Conservation (phyloP, 2,329 filamentous ascomycete species). For the Colletotrichum echinochloae region DNA sequence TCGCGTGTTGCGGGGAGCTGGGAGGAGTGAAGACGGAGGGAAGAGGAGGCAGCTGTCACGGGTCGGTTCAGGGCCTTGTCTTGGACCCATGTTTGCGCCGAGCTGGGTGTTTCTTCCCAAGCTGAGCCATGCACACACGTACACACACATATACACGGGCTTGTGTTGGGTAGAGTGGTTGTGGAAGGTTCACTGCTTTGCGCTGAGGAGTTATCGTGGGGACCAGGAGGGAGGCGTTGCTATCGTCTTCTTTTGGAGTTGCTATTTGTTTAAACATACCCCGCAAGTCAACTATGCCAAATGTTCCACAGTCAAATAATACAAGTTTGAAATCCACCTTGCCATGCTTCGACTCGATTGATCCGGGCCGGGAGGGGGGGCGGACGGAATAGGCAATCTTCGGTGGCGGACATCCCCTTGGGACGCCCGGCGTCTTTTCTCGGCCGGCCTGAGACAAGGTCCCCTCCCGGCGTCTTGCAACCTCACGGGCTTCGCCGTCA, state of each 20-base stretch:
- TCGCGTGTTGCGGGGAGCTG: constrained; percentile 10
- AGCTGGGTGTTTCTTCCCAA: not conserved
- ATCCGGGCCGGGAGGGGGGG: not conserved
- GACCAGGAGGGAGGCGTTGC: not conserved
- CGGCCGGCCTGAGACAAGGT: constrained; percentile 6
- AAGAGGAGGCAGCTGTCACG: not conserved
- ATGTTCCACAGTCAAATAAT: not conserved
- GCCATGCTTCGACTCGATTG: too few relatives aligned
- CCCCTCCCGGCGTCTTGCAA: constrained; percentile 4
- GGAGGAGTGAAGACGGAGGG: not conserved
- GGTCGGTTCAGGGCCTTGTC: not conserved
- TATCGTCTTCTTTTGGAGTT: not conserved
- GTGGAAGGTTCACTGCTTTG: not conserved
- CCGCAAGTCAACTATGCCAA: not conserved
- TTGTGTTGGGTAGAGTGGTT: constrained; percentile 4
- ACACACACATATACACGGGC: not conserved
- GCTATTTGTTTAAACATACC: not conserved
- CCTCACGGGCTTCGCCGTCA: not conserved
- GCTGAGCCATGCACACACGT: not conserved
- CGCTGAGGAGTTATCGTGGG: not conserved
- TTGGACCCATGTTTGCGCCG: not conserved
- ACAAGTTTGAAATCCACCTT: not conserved
- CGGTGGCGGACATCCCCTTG: not conserved
- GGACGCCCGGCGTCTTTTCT: not conserved
- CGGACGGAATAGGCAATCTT: constrained; percentile 4